Conservation (phyloP, 2,329 filamentous ascomycete species). For the Colletotrichum gloeosporioides region DNA sequence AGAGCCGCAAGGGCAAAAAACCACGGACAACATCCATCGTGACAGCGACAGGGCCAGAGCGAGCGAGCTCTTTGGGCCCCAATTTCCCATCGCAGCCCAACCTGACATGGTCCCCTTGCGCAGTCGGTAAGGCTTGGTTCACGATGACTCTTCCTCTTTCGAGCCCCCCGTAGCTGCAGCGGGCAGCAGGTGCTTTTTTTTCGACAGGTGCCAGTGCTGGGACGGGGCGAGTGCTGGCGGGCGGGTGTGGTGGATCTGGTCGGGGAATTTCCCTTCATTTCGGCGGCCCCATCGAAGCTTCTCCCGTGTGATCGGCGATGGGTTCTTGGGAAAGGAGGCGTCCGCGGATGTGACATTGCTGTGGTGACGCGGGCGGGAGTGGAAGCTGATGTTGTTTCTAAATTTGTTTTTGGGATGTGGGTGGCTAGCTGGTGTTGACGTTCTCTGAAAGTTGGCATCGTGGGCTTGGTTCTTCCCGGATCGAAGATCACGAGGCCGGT, state of each 20-base stretch:
- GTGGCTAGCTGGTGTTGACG: no score
- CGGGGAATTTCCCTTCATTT: slow-evolving; percentile 13
- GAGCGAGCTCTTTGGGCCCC: background rate
- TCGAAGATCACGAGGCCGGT: background rate
- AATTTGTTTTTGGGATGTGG: no score
- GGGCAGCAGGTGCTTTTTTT: background rate
- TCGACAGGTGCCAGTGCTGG: background rate
- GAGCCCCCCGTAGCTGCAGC: background rate
- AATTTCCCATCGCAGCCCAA: slow-evolving; percentile 17
- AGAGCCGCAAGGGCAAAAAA: background rate
- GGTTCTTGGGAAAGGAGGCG: background rate
- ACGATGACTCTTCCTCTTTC: background rate
- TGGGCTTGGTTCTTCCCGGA: background rate
- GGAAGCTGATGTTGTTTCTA: no score
- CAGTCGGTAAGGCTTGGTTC: background rate
- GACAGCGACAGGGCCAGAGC: background rate
- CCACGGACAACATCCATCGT: background rate
- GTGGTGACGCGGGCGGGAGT: background rate
- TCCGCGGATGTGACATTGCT: background rate
- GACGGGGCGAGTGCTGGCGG: background rate
- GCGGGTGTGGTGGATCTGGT: background rate
- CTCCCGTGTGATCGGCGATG: background rate
- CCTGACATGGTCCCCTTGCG: background rate
- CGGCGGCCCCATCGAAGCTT: slow-evolving; percentile 4
- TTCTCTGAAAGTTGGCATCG: background rate